A percentile compares a stretch with the other conserved stretches of the same genome.
Evolutionary conservation across 1,139 yeast species (phyloP).

Genomic region (Geotrichum phurueaensis): DNA sequence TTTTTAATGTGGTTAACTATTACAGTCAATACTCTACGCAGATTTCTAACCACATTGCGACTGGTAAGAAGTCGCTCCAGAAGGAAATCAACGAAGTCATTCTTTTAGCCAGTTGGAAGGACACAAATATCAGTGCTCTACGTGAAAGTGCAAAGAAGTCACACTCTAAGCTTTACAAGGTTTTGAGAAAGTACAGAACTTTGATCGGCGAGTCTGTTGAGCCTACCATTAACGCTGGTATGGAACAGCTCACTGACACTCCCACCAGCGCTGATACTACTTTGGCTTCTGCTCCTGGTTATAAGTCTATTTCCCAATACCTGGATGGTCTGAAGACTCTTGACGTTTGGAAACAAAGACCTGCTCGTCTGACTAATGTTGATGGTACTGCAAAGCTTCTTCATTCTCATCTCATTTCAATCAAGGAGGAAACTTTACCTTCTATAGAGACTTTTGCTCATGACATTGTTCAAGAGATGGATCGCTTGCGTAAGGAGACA

Average conservation of each 20-base stretch:
- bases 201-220: slow-evolving; percentile 51
- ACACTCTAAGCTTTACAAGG: slow-evolving; percentile 74
- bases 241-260: slow-evolving; percentile 15
- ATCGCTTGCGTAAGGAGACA: slow-evolving; percentile 63
- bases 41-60: slow-evolving; percentile 43
- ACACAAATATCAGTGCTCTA: slow-evolving; percentile 86
- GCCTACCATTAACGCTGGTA: slow-evolving; percentile 39
- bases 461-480: slow-evolving; percentile 53
- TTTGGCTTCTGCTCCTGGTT: slow-evolving; percentile 7
- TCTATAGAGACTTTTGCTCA: slow-evolving; percentile 49
- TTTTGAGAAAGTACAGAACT: slow-evolving; percentile 75
- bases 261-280: slow-evolving; percentile 19
- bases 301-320: slow-evolving; percentile 18
- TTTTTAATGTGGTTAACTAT: slow-evolving; percentile 57
- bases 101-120: slow-evolving; percentile 92
- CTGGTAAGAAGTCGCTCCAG: slow-evolving; percentile 51
- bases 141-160: slow-evolving; percentile 90
- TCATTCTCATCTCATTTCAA: slow-evolving; percentile 18
- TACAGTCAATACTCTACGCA: slow-evolving; percentile 57
- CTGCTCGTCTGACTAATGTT: slow-evolving; percentile 49
- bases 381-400: slow-evolving; percentile 36
- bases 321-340: slow-evolving; percentile 29
- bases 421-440: slow-evolving; percentile 33
- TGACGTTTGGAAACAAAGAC: slow-evolving; percentile 50
- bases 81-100: slow-evolving; percentile 82